phyloP scores from a whole-genome alignment of 1,284 basidiomycete genomes.

The Trichosporon ovoides region DNA sequence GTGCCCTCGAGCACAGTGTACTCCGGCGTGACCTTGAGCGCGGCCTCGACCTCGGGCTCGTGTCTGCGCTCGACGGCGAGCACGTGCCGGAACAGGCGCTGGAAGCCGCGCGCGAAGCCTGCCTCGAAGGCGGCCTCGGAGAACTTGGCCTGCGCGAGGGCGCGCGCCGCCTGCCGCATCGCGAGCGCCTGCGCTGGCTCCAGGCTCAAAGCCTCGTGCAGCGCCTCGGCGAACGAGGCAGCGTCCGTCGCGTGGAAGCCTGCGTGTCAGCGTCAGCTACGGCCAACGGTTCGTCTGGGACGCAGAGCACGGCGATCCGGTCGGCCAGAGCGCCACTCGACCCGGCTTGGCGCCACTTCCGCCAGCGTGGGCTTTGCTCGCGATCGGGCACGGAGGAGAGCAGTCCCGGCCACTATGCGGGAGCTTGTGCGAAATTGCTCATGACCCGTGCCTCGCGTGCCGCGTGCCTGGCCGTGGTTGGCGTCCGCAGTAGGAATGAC shows the following conservation, averaged over 20 bases:
- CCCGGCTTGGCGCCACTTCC: too few species aligned
- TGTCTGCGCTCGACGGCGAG: not conserved
- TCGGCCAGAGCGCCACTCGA: too few species aligned
- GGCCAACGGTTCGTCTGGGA: not conserved
- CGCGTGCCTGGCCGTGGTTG: too few species aligned
- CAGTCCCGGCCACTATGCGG: not conserved
- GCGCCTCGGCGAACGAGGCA: constrained; percentile 63
- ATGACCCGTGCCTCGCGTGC: too few species aligned
- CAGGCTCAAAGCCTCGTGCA: constrained; percentile 64
- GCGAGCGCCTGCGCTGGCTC: constrained; percentile 55
- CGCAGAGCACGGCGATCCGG: too few species aligned
- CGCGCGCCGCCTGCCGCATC: constrained; percentile 65
- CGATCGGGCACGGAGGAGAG: too few species aligned
- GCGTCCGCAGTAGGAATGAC: not conserved
- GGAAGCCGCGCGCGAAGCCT: constrained; percentile 56
- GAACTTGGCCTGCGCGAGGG: constrained; percentile 65
- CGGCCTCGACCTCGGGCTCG: not conserved
- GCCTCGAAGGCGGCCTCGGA: constrained; percentile 70
- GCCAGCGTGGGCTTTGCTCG: too few species aligned
- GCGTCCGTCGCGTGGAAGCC: constrained; percentile 76
- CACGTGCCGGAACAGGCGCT: not conserved
- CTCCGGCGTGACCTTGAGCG: too few species aligned
- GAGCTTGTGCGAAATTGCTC: not conserved
- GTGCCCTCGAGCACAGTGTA: not conserved
- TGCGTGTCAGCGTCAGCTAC: constrained; percentile 28